Conservation (phyloP, 1,284 basidiomycete species). For the Gymnopus androsaceus region DNA sequence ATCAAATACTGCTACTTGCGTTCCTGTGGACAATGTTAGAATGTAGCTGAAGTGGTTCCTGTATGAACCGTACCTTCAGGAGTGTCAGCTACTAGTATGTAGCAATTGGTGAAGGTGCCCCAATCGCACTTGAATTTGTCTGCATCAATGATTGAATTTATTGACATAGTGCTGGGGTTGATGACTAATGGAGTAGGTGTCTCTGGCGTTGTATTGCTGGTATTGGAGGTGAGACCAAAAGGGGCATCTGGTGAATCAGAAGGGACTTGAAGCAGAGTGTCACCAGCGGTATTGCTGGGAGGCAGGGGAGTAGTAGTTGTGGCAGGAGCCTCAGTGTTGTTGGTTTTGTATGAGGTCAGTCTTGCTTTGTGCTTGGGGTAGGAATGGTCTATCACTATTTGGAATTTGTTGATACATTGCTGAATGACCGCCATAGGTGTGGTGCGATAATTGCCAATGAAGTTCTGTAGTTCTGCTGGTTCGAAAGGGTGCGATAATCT, state of each 20-base stretch:
- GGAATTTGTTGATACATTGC: too few relatives aligned
- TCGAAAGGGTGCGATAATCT: constrained; percentile 1
- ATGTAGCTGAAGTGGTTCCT: constrained; percentile 20
- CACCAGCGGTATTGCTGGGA: too few relatives aligned
- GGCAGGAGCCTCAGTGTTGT: too few relatives aligned
- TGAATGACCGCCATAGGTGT: constrained; percentile 1
- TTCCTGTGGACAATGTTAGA: constrained; percentile 16
- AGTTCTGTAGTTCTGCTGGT: not conserved
- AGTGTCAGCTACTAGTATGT: constrained; percentile 4
- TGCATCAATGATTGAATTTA: constrained; percentile 10
- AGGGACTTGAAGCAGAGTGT: too few relatives aligned
- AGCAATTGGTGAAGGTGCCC: constrained; percentile 13
- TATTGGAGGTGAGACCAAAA: too few relatives aligned
- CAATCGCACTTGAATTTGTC: constrained; percentile 3
- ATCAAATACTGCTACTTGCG: constrained; percentile 29
- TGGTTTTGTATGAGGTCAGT: not conserved
- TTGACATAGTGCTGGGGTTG: not conserved
- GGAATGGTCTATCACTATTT: too few relatives aligned
- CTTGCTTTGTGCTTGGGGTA: not conserved
- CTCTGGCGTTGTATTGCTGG: not conserved
- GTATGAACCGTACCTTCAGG: constrained; percentile 17
- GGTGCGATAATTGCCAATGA: not conserved
- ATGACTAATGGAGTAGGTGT: too few relatives aligned
- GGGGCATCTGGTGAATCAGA: too few relatives aligned
- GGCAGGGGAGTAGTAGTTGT: too few relatives aligned